These are phyloP conservation scores for Ophiosphaerella korrae DNA, from an alignment of 2,329 filamentous ascomycete species.

Conservation along the genomic window DNA sequence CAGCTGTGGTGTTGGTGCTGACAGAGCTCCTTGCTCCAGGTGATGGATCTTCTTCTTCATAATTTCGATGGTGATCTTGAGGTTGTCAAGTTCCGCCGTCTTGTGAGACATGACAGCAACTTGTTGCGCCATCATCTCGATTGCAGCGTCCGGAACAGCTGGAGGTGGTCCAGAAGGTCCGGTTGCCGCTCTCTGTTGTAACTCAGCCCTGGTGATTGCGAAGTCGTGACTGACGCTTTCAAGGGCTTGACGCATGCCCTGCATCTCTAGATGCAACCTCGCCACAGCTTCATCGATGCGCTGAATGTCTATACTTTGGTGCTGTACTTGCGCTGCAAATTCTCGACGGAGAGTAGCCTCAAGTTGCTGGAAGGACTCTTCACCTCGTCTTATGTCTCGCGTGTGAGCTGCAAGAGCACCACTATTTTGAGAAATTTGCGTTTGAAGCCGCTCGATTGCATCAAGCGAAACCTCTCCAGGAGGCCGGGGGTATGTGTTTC, in stretches of 20 bases:
- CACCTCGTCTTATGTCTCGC: slow-evolving; percentile 36
- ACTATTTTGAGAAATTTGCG: slow-evolving; percentile 56
- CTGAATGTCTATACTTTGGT: slow-evolving; percentile 40
- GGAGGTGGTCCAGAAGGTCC: slow-evolving; percentile 7
- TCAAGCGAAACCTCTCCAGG: slow-evolving; percentile 42
- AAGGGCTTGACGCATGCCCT: slow-evolving; percentile 44
- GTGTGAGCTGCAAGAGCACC: slow-evolving; percentile 40
- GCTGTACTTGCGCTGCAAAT: slow-evolving; percentile 34
- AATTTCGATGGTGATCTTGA: slow-evolving; percentile 55
- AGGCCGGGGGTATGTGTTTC: slow-evolving; percentile 36
- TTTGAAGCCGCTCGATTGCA: slow-evolving; percentile 53
- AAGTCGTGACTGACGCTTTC: slow-evolving; percentile 45
- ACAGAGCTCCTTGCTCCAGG: slow-evolving; percentile 40
- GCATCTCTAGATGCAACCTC: slow-evolving; percentile 50
- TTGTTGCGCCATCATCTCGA: slow-evolving; percentile 53
- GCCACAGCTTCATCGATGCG: slow-evolving; percentile 48
- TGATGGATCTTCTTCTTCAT: slow-evolving; percentile 53
- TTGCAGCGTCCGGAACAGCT: slow-evolving; percentile 43
- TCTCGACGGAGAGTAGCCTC: slow-evolving; percentile 49
- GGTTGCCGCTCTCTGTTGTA: slow-evolving; percentile 1
- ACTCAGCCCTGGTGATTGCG: slow-evolving; percentile 28
- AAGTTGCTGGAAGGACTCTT: slow-evolving; percentile 31
- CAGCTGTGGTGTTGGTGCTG: slow-evolving; percentile 8
- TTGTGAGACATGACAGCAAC: slow-evolving; percentile 49
- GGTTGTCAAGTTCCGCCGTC: slow-evolving; percentile 53